Evolutionary conservation across 495 filamentous ascomycete genomes (phyloP), one percentile per base, ranked within the genome.

Genomic region (Xylaria bambusicola): DNA sequence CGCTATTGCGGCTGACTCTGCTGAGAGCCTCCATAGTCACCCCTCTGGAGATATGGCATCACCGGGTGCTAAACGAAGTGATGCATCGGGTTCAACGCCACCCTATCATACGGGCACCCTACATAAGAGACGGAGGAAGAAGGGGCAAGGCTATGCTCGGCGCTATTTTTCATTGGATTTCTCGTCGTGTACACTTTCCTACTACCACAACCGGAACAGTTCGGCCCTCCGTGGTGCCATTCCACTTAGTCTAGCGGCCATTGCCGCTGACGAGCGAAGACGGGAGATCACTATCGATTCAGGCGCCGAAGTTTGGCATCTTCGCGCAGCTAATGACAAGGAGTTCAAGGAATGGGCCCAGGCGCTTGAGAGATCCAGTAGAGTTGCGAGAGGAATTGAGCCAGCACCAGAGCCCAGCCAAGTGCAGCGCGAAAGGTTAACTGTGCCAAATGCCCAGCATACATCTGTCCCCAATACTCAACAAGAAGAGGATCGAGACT

Each of bases 281-380:
- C 83, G 92, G 49, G 92, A 98, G 75, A 97, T 98, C 26, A 96
- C 90, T 13, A 92, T 98, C 49, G 94, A 98, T 66, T 98, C 95
- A 0, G 94, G 94, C 0, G 92, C 93, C 5, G 94, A 98, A 71
- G 83, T 98, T 9, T 98, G 94, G 94, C 94, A 97, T 77, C 79
- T 98, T n/a, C 86, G 86, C 60, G 92, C 93, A 21, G 81, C 79
- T 24, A 93, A 88, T 62, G 81, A 84, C 7, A 86, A 85, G 56
- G 95, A 98, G 45, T 98, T 97, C 72, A 79, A 77, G 20, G 87
- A 88, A 1, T 98, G 94, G 94, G 90, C 87, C 41, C 78, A 82
- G 44, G 94, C 93, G 2, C 71, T 98, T 27, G 92, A 98, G 70
- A 84, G 80, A 61, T 93, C 93, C 6, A 91, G 82, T 58, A 76